Base-by-base conservation (phyloP, 2,329 filamentous ascomycete species). In the Claviceps humidiphila region DNA sequence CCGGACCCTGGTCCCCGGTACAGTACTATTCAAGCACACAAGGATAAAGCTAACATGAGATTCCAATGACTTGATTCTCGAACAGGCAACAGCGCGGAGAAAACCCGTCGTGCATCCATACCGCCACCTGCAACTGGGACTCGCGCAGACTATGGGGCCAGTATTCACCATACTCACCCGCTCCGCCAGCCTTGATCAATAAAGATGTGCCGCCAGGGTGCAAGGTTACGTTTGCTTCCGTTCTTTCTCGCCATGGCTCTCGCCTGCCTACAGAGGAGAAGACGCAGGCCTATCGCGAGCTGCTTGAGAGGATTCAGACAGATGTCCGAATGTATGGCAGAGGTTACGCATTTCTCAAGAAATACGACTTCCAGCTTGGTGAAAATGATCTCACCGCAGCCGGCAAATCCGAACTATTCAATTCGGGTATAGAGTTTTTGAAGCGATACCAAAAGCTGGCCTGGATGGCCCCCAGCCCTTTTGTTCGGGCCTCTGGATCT, bases 181-280 rank as follows among this genome's bases (percentile, higher is more conserved):
- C 90, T 0, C 76, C 82, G 7, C 89, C 85, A 1, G 72, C 37
- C 6, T 43, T 78, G 2, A 78, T 88, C 49, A 71, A 80, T 16
- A 59, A 74, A 7, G 71, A 72, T 7, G 70, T 85, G 0, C 89
- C 89, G 0, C 58, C 71, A 0, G 74, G 72, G 17, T 96, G 90
- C 68, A 71, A 77, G 13, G 70, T 91, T 59, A 91, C 83, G 2
- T 91, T 95, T 66, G 90, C 78, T 1, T 85, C 90, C 61, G 72
- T 90, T 24, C 76, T 96, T 47, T 89, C 88, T 22, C 82, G 90
- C 2, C 90, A 96, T 64, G 90, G 89, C 47, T 87, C 87, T 41
- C 80, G 90, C 50, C 85, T 88, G 63, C 90, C 90, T 1, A 95
- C 89, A 0, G 61, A 70, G 11, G 71, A 72, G 57, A 94, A 90